A percentile compares a stretch with the other conserved stretches of the same genome.
These are phyloP conservation scores for Leucocoprinus leucothites DNA, from an alignment of 768 basidiomycete species.

Conservation along the genomic window DNA sequence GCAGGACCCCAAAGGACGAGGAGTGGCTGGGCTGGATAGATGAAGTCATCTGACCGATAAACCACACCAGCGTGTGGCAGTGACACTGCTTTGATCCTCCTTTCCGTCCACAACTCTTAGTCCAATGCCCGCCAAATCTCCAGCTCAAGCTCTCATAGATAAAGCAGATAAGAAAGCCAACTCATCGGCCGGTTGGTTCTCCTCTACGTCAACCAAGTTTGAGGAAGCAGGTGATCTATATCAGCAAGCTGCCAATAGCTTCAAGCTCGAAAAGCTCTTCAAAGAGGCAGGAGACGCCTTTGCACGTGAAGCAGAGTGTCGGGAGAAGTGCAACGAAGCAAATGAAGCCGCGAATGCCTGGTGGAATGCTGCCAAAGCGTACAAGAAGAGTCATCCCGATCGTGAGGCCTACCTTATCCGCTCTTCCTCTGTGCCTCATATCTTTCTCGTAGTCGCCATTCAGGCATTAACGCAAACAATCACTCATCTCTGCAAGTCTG, in stretches of 20 bases:
- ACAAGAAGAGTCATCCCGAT: slow-evolving; percentile 84
- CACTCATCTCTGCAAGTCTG: slow-evolving; percentile 73
- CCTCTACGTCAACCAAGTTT: slow-evolving; percentile 75
- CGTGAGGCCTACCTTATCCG: slow-evolving; percentile 47
- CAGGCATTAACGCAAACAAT: slow-evolving; percentile 85
- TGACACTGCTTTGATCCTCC: slow-evolving; percentile 17
- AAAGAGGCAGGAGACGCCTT: slow-evolving; percentile 92
- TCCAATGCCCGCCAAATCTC: slow-evolving; percentile 72
- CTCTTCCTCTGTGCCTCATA: slow-evolving; percentile 12
- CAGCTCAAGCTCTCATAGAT: slow-evolving; percentile 71
- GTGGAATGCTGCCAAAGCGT: slow-evolving; percentile 98
- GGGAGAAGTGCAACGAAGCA: slow-evolving; percentile 80
- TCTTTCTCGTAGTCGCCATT: slow-evolving; percentile 67
- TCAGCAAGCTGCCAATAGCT: slow-evolving; percentile 90
- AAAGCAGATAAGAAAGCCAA: slow-evolving; percentile 92
- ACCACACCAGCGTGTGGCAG: slow-evolving; percentile 2
- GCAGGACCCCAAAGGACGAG: not conserved
- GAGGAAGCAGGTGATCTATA: slow-evolving; percentile 97
- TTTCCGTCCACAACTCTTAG: slow-evolving; percentile 17
- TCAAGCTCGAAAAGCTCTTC: slow-evolving; percentile 90
- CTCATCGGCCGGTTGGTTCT: slow-evolving; percentile 86
- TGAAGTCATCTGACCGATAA: slow-evolving; percentile 20
- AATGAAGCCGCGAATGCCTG: slow-evolving; percentile 98
- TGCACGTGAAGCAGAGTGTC: slow-evolving; percentile 91
- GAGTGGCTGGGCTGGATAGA: not conserved